Percentiles rank a stretch among this genome's conserved stretches.
Evolutionary conservation across 208 protist species (phyloP).

Genomic region (Trypanosoma congolense): DNA sequence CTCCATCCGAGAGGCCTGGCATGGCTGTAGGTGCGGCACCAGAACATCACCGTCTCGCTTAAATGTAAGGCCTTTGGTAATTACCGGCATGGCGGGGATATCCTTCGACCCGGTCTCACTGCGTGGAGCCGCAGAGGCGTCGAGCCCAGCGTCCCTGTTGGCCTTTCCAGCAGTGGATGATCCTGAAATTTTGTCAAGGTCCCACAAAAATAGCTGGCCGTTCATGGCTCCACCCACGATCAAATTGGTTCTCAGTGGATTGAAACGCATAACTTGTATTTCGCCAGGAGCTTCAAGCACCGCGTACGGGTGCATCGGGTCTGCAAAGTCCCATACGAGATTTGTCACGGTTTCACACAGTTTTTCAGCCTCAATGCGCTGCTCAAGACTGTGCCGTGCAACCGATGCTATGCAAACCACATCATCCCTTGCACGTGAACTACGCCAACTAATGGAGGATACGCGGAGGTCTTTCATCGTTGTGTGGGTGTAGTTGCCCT

Average conservation of each 20-base stretch:
- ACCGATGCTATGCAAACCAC: slow-evolving; percentile 80
- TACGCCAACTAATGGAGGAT: slow-evolving; percentile 78
- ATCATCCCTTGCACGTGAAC: slow-evolving; percentile 53
- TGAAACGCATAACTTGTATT: slow-evolving; percentile 87
- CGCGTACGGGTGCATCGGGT: slow-evolving; percentile 88
- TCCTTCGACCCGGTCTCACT: slow-evolving; percentile 54
- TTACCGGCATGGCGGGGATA: slow-evolving; percentile 64
- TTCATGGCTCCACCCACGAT: slow-evolving; percentile 85
- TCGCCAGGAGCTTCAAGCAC: slow-evolving; percentile 84
- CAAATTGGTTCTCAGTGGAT: slow-evolving; percentile 69
- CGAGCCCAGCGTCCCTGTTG: slow-evolving; percentile 6
- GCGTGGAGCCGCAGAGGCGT: slow-evolving; percentile 4
- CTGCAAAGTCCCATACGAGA: slow-evolving; percentile 86
- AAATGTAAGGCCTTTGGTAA: slow-evolving; percentile 57
- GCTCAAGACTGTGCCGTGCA: slow-evolving; percentile 42
- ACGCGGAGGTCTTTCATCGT: slow-evolving; percentile 74
- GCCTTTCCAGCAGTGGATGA: not conserved
- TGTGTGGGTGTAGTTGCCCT: slow-evolving; percentile 81
- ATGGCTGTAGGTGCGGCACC: slow-evolving; percentile 77
- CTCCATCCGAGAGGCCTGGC: slow-evolving; percentile 75
- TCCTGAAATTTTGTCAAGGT: slow-evolving; percentile 46
- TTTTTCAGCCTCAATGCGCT: slow-evolving; percentile 69
- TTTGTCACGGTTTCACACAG: slow-evolving; percentile 69
- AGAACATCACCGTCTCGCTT: slow-evolving; percentile 77
- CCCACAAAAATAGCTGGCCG: slow-evolving; percentile 89